Evolutionary conservation across 176 grass and related monocot genomes (phyloP).

Genomic region (Cocos nucifera): DNA sequence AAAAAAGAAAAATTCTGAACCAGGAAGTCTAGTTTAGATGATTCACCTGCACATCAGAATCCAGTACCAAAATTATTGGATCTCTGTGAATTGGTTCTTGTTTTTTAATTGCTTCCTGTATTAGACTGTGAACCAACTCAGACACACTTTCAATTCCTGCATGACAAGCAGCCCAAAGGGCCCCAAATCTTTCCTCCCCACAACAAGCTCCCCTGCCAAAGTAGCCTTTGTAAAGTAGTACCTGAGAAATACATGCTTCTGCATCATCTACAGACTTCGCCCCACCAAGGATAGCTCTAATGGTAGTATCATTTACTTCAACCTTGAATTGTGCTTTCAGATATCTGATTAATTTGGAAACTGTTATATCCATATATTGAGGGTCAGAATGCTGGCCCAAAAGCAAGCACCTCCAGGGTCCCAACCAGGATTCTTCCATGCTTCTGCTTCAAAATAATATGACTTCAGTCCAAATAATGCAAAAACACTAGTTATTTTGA

Average conservation of each 20-base stretch:
- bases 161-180: slow-evolving; percentile 32
- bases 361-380: slow-evolving; percentile 29
- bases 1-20: background rate
- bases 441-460: slow-evolving; percentile 33
- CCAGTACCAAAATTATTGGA: slow-evolving; percentile 78
- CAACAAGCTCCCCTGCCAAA: slow-evolving; percentile 73
- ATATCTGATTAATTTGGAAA: slow-evolving; percentile 31
- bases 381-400: slow-evolving; percentile 38
- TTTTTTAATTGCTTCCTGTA: slow-evolving; percentile 26
- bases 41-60: slow-evolving; percentile 66
- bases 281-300: slow-evolving; percentile 60
- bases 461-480: slow-evolving; percentile 5
- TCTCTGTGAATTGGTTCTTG: slow-evolving; percentile 31
- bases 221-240: slow-evolving; percentile 55
- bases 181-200: slow-evolving; percentile 49
- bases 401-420: slow-evolving; percentile 83
- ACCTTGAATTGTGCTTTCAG: slow-evolving; percentile 25
- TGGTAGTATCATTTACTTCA: slow-evolving; percentile 35
- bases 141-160: slow-evolving; percentile 17
- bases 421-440: slow-evolving; percentile 80
- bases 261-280: slow-evolving; percentile 43
- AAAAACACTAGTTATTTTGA: too few species aligned
- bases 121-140: slow-evolving; percentile 20
- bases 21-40: slow-evolving; percentile 3
- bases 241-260: slow-evolving; percentile 52